Percentiles rank a stretch among this genome's conserved stretches.
phyloP scores from a whole-genome alignment of 2,329 filamentous ascomycete genomes.

The Triangularia setosa region DNA sequence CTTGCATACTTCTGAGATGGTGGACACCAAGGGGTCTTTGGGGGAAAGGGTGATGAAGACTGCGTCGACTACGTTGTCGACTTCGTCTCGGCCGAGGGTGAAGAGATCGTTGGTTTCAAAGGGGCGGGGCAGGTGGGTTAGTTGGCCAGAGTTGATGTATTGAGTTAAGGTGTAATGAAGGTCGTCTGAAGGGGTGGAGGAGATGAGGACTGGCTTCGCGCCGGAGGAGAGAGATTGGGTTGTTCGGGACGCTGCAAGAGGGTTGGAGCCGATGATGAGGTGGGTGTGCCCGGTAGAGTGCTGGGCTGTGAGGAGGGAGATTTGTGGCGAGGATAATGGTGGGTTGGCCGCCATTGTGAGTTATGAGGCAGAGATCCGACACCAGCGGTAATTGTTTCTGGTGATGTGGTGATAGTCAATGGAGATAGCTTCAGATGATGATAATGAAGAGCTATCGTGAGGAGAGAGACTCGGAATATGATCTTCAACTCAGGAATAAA shows the following conservation, averaged over 20 bases:
- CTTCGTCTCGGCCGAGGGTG: conserved; percentile 73
- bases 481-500: conserved; percentile 11
- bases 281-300: conserved; percentile 71
- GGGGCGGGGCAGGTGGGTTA: conserved; percentile 60
- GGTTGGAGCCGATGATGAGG: conserved; percentile 79
- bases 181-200: conserved; percentile 45
- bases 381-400: neutral
- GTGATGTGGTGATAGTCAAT: neutral
- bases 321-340: conserved; percentile 14
- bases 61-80: conserved; percentile 76
- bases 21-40: conserved; percentile 31
- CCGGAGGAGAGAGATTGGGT: conserved; percentile 75
- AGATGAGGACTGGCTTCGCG: conserved; percentile 74
- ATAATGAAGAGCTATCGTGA: neutral
- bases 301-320: conserved; percentile 66
- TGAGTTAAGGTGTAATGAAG: conserved; percentile 57
- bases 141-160: conserved; percentile 61
- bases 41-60: conserved; percentile 77
- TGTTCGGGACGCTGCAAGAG: conserved; percentile 82
- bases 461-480: neutral
- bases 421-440: neutral
- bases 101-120: conserved; percentile 72
- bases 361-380: neutral
- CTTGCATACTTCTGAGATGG: conserved; percentile 67
- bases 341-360: conserved; percentile 16